Evolutionary conservation across 331 rosid species (phyloP).

Genomic region (Rhamnella rubrinervis): DNA sequence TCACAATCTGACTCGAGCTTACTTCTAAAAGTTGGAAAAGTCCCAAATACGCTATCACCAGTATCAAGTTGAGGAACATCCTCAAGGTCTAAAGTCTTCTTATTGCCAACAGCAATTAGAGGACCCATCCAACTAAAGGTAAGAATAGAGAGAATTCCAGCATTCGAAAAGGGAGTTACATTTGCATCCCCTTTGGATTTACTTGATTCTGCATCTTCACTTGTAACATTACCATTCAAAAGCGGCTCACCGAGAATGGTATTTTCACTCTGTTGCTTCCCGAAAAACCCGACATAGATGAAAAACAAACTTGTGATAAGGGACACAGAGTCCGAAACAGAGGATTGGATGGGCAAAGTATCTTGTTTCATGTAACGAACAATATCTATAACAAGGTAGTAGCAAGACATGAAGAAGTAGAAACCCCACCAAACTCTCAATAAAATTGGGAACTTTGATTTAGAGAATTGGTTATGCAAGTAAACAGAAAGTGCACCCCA

Average conservation of each 20-base stretch:
- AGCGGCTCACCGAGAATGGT: constrained; percentile 55
- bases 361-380: constrained; percentile 33
- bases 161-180: constrained; percentile 63
- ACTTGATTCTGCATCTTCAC: constrained; percentile 21
- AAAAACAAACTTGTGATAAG: constrained; percentile 45
- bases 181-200: constrained; percentile 46
- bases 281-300: constrained; percentile 40
- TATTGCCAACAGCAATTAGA: constrained; percentile 56
- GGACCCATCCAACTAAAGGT: constrained; percentile 74
- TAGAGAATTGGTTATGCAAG: constrained; percentile 31
- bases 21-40: constrained; percentile 45
- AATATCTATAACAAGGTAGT: constrained; percentile 46
- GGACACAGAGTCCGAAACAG: constrained; percentile 57
- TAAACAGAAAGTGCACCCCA: constrained; percentile 55
- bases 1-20: constrained; percentile 56
- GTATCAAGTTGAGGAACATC: constrained; percentile 76
- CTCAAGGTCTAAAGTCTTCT: constrained; percentile 69
- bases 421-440: constrained; percentile 74
- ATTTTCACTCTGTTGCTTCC: constrained; percentile 37
- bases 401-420: constrained; percentile 51
- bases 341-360: constrained; percentile 30
- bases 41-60: constrained; percentile 47
- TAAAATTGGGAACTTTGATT: constrained; percentile 33
- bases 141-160: constrained; percentile 72
- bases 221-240: constrained; percentile 41